phyloP scores from a whole-genome alignment of 2,329 filamentous ascomycete species.

The Phialophora macrospora region DNA sequence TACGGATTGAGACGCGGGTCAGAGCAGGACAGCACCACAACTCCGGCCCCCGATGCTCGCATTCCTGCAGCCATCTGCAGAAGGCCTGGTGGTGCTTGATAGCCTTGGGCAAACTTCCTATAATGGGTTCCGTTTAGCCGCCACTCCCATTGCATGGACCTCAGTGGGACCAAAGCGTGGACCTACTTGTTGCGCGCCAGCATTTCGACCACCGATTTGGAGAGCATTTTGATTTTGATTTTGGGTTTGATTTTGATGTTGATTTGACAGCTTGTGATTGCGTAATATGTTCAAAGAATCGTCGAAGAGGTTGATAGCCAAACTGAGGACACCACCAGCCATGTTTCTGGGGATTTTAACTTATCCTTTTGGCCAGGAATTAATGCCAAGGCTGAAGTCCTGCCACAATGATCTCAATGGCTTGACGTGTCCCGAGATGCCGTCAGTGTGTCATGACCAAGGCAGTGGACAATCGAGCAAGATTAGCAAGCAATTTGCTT shows the following conservation, averaged over 20 bases:
- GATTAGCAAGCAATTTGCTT: neutral
- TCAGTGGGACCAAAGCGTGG: neutral
- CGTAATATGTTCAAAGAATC: neutral
- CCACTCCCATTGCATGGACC: neutral
- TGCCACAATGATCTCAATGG: neutral
- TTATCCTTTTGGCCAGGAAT: neutral
- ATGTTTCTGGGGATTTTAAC: neutral
- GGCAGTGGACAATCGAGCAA: neutral
- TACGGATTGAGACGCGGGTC: constrained; percentile 23
- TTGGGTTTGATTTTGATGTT: neutral
- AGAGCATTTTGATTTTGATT: constrained; percentile 10
- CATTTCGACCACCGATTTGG: constrained; percentile 22
- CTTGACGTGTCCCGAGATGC: neutral
- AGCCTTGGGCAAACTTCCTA: constrained; percentile 21
- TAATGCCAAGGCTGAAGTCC: neutral
- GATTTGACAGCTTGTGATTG: neutral
- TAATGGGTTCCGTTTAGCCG: neutral
- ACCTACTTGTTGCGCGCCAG: constrained; percentile 21
- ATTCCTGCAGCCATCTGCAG: constrained; percentile 14
- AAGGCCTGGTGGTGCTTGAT: constrained; percentile 21
- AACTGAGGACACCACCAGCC: neutral
- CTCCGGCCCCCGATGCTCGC: constrained; percentile 14
- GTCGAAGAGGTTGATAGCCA: neutral
- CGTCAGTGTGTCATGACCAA: neutral
- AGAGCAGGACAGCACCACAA: constrained; percentile 25